Evolutionary conservation across 208 protist species (phyloP).

Genomic region (Jaenimonas drosophilae): DNA sequence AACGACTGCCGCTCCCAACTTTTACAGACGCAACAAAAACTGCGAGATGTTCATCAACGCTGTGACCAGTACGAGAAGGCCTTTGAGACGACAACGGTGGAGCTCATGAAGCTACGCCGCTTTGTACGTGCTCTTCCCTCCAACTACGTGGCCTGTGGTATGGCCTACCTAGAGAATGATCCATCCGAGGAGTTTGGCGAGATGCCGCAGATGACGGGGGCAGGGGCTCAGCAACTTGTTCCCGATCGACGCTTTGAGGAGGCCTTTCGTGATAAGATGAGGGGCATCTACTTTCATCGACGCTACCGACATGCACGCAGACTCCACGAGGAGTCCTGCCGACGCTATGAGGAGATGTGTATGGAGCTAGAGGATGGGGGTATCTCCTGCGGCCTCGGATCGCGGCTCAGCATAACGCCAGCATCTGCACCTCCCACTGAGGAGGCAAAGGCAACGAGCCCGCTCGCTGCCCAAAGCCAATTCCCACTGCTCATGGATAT

Average conservation of each 20-base stretch:
- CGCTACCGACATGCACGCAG: conserved; percentile 6
- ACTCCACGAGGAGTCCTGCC: conserved; percentile 17
- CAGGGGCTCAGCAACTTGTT: conserved; percentile 15
- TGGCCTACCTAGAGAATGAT: conserved; percentile 1
- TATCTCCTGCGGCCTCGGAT: too few species aligned
- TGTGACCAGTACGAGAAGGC: too few species aligned
- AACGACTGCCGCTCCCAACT: too few species aligned
- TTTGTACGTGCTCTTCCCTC: conserved; percentile 29
- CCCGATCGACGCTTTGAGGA: conserved; percentile 68
- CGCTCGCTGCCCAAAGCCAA: too few species aligned
- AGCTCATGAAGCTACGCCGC: conserved; percentile 39
- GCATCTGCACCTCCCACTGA: too few species aligned
- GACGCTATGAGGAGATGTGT: conserved; percentile 20
- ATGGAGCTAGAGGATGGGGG: conserved; percentile 44
- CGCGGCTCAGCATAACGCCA: too few species aligned
- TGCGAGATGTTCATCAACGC: too few species aligned
- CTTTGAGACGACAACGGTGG: too few species aligned
- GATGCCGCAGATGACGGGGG: neutral
- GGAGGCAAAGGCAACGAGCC: too few species aligned
- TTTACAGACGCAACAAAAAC: too few species aligned
- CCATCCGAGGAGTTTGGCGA: neutral
- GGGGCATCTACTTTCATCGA: conserved; percentile 23
- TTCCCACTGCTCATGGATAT: conserved; percentile 5
- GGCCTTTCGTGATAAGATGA: conserved; percentile 72
- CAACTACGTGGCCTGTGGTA: conserved; percentile 6